Percentiles rank a stretch among this genome's conserved stretches.
Conservation (phyloP, 2,329 filamentous ascomycete genomes). For the Clarireedia hainanense region DNA sequence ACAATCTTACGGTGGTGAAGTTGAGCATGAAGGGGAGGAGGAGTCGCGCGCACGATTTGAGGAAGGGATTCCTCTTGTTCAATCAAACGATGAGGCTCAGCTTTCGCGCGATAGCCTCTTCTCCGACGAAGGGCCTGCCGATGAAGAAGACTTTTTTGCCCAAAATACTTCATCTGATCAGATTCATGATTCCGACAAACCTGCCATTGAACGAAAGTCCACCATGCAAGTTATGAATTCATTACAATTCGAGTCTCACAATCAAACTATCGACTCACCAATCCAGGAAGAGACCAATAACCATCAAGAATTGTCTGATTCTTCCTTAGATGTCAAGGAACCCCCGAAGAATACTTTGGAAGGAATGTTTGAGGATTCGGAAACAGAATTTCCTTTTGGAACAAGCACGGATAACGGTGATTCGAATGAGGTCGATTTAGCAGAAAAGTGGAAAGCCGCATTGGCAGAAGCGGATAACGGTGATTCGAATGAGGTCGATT, state of each 20-base stretch:
- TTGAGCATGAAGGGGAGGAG: slow-evolving; percentile 33
- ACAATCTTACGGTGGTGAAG: slow-evolving; percentile 21
- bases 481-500: too few relatives aligned
- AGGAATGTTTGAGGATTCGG: slow-evolving; percentile 22
- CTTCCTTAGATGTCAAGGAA: neutral
- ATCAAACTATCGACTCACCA: slow-evolving; percentile 11
- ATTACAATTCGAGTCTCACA: slow-evolving; percentile 32
- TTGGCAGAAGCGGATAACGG: slow-evolving; percentile 71
- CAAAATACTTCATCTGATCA: slow-evolving; percentile 26
- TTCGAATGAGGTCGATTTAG: slow-evolving; percentile 41
- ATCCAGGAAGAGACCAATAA: slow-evolving; percentile 11
- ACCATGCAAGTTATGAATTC: slow-evolving; percentile 58
- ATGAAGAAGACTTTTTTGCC: slow-evolving; percentile 51
- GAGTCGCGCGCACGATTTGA: slow-evolving; percentile 52
- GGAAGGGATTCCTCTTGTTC: slow-evolving; percentile 60
- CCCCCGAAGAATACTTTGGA: slow-evolving; percentile 17
- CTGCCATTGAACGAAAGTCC: slow-evolving; percentile 55
- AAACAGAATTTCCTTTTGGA: slow-evolving; percentile 22
- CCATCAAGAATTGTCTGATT: neutral
- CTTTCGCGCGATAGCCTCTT: slow-evolving; percentile 26
- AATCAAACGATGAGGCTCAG: slow-evolving; percentile 22
- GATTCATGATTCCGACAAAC: slow-evolving; percentile 5
- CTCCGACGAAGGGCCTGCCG: slow-evolving; percentile 27
- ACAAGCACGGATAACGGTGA: slow-evolving; percentile 10
- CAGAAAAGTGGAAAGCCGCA: slow-evolving; percentile 76